phyloP scores from a whole-genome alignment of 2,329 filamentous ascomycete genomes.

The Arthrobotrys megalospora region DNA sequence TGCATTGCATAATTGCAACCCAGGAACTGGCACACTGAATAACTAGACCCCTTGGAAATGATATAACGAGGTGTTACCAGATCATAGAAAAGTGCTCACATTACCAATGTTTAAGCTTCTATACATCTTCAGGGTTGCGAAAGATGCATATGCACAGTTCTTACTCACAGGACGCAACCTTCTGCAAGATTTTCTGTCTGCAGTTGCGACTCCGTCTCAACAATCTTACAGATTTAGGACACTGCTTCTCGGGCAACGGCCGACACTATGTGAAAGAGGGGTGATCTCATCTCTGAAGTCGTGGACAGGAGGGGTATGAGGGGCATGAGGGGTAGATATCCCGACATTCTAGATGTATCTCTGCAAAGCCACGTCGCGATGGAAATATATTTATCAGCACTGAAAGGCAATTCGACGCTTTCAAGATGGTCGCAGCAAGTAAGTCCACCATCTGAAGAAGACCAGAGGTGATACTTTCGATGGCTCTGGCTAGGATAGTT shows the following conservation, averaged over 20 bases:
- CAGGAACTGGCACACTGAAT: conserved; percentile 35
- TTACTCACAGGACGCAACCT: conserved; percentile 22
- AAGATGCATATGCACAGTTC: conserved; percentile 45
- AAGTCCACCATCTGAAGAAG: neutral
- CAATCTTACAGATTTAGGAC: conserved; percentile 33
- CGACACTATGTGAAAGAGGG: conserved; percentile 17
- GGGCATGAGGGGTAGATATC: conserved; percentile 14
- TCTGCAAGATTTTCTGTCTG: conserved; percentile 37
- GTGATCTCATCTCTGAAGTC: conserved; percentile 21
- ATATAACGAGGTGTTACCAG: conserved; percentile 5
- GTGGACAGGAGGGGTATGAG: conserved; percentile 26
- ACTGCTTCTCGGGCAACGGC: conserved; percentile 48
- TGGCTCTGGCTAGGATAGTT: neutral
- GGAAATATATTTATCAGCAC: conserved; percentile 1
- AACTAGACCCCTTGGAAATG: conserved; percentile 7
- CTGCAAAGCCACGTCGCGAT: conserved; percentile 25
- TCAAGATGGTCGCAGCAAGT: neutral
- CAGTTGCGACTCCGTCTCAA: conserved; percentile 27
- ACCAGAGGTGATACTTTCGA: neutral
- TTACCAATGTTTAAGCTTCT: conserved; percentile 26
- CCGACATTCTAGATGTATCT: conserved; percentile 15
- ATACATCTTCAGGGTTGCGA: conserved; percentile 2
- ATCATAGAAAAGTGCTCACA: conserved; percentile 23
- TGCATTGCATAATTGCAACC: conserved; percentile 44
- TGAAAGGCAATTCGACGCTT: neutral